Base-by-base conservation (phyloP, 352 stramenopile species). In the Phytophthora litchii region DNA sequence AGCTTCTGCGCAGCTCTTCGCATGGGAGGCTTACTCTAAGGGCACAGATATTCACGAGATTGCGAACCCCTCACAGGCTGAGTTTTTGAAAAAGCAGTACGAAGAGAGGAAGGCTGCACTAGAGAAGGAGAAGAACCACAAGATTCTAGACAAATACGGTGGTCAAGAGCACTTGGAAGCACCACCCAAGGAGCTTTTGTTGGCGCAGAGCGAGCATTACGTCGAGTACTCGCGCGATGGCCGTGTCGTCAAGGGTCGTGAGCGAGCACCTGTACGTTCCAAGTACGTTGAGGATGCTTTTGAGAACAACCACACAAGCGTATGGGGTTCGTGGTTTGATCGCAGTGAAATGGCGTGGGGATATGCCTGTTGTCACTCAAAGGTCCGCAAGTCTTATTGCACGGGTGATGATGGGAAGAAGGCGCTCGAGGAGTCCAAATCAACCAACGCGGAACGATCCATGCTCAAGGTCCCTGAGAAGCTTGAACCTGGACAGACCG, bases 301-400 rank as follows among this genome's bases (percentile, higher is more conserved):
- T 21, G 82, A 94, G 47, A 98, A 98, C 71, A 99, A 99, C 67
- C 98, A 99, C 69, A 96, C 82, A 7, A 86, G 75, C 14, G 91
- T 99, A 10, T 99, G 96, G 96, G 98, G 98, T 17, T 98, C 89
- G 25, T 99, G 96, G 75, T 99, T 98, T 77, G 96, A 99, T 68
- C 83, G 83, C 7, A 80, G 80, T 11, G 91, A 93, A 14, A 96
- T 92, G 68, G 60, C 74, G n/a, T 99, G 97, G 98, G 98, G 98
- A 3, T 99, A 98, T 76, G 86, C 76, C 14, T 99, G 97, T 72
- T 98, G 97, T 74, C 96, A 99, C 70, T 98, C 91, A 1, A 93
- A 92, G 44, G 83, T 98, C 7, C 84, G 84, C 60, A 98, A 97
- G 55, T 97, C 91, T 0, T 99, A 99, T 61, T 99, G 95, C 63